These are phyloP conservation scores for Calonectria pauciramosa DNA, from an alignment of 2,329 filamentous ascomycete species.

Conservation along the genomic window DNA sequence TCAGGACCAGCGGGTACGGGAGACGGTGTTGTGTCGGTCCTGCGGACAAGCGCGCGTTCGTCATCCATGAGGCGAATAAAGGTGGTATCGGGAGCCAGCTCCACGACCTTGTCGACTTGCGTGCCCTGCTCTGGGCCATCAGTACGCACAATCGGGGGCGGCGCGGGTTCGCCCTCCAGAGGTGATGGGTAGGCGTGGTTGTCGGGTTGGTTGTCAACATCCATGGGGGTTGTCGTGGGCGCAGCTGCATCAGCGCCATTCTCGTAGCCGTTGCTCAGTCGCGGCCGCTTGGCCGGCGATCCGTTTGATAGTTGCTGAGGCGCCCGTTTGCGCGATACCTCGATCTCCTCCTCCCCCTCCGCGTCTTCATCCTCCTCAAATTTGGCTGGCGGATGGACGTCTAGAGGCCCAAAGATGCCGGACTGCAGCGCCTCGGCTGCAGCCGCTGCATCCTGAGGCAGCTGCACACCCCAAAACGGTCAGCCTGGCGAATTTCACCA, in stretches of 20 bases:
- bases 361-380: slow-evolving; percentile 55
- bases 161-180: slow-evolving; percentile 68
- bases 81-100: slow-evolving; percentile 70
- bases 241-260: slow-evolving; percentile 62
- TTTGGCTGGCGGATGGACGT: slow-evolving; percentile 59
- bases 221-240: slow-evolving; percentile 68
- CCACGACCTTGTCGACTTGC: slow-evolving; percentile 74
- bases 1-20: slow-evolving; percentile 57
- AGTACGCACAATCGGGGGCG: slow-evolving; percentile 67
- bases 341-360: slow-evolving; percentile 54
- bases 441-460: slow-evolving; percentile 62
- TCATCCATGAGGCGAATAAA: slow-evolving; percentile 70
- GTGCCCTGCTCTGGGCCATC: slow-evolving; percentile 75
- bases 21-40: slow-evolving; percentile 53
- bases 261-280: slow-evolving; percentile 74
- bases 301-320: slow-evolving; percentile 65
- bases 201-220: slow-evolving; percentile 66
- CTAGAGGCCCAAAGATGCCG: slow-evolving; percentile 71
- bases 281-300: slow-evolving; percentile 70
- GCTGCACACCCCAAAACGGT: slow-evolving; percentile 55
- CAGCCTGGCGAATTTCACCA: slow-evolving; percentile 38
- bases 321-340: slow-evolving; percentile 64
- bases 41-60: slow-evolving; percentile 49
- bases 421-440: slow-evolving; percentile 62
- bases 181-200: slow-evolving; percentile 77